Base-by-base conservation (phyloP, 805 yeast species). In the Schwanniomyces occidentalis region DNA sequence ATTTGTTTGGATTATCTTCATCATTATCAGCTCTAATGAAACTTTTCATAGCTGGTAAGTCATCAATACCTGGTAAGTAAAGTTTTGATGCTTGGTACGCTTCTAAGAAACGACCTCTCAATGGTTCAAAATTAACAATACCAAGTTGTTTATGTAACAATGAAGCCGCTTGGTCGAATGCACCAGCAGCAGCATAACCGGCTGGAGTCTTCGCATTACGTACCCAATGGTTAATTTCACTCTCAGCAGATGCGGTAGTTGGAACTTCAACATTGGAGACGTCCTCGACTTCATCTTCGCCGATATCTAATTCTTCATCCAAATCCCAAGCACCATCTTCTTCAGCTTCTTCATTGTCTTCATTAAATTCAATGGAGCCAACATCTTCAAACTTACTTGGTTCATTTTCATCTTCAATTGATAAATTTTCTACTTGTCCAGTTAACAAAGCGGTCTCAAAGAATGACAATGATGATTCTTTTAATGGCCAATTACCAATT, bases 161-260 rank as follows among this genome's bases (percentile, higher is more conserved):
- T 52, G 89, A 95, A 24, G 96, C 93, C 24, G 98, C 99, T 35
- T 91, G 85, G 47, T 89, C 97, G 57, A 91, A 91, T 4, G 95
- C 85, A 50, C 99, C 99, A 2, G 96, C 89, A 2, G 99, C 97
- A 52, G 84, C 89, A 50, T 88, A 86, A 17, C 87, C 88, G 19
- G 96, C 97, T 4, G 97, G 88, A 37, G 90, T 76, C 44, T 83
- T 85, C 12, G 96, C 85, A 61, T 85, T 87, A 46, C 91, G 83
- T 19, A 86, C 75, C 99, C 99, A 95, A 39, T 63, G 61, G 4
- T 82, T 81, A 20, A 80, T 63, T 56, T 90, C 96, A 17, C 76
- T 75, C 10, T 72, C 73, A 39, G 58, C 71, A 42, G 65, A 56
- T 16, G 58, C 67, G 15, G 59, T 52, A 6, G 48, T 49, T 14